These are phyloP conservation scores for Guillardia theta DNA, from an alignment of 78 protist genomes.

Conservation along the genomic window DNA sequence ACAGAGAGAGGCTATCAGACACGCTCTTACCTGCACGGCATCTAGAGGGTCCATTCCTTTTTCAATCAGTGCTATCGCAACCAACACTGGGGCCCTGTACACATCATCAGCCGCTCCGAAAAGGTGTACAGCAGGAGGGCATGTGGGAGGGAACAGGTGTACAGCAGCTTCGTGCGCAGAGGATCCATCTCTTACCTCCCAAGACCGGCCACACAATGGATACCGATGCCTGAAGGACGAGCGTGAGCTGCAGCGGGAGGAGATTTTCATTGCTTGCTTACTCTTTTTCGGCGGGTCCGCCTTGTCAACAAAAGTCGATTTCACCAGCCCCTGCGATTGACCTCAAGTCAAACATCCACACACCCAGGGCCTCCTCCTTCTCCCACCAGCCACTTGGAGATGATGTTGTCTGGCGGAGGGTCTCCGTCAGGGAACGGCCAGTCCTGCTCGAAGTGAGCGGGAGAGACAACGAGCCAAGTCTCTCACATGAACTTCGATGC, in stretches of 20 bases:
- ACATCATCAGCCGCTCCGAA: too few species aligned
- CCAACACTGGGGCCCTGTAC: constrained; percentile 76
- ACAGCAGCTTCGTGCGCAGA: not conserved
- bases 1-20: not conserved
- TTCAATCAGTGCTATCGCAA: constrained; percentile 72
- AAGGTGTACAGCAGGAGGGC: too few species aligned
- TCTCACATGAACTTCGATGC: constrained; percentile 62
- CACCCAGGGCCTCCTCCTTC: too few species aligned
- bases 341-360: too few species aligned
- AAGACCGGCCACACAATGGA: constrained; percentile 75
- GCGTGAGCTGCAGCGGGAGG: not conserved
- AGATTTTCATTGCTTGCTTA: too few species aligned
- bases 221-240: constrained; percentile 48
- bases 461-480: not conserved
- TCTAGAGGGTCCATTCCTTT: constrained; percentile 58
- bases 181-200: not conserved
- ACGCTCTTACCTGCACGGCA: constrained; percentile 45
- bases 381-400: constrained; percentile 54
- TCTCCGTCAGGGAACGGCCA: constrained; percentile 72
- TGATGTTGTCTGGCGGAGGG: constrained; percentile 63
- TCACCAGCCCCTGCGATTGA: not conserved
- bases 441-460: constrained; percentile 42
- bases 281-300: not conserved
- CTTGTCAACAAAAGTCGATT: constrained; percentile 20
- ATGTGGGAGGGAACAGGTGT: too few species aligned